phyloP scores from a whole-genome alignment of 805 yeast genomes.

The Isabelozyma rhagii region DNA sequence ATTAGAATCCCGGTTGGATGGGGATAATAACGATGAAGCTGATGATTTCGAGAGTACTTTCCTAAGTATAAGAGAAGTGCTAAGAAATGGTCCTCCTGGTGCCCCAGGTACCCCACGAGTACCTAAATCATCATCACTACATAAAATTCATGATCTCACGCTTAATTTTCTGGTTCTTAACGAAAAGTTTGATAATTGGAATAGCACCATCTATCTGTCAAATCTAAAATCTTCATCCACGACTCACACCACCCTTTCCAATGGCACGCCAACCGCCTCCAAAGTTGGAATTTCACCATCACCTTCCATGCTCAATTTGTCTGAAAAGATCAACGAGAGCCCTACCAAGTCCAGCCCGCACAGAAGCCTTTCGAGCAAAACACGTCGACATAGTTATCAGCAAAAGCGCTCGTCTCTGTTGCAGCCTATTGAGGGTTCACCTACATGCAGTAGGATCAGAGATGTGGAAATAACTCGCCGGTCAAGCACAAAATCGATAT shows the following conservation, averaged over 20 bases:
- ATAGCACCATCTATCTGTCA: conserved; percentile 3
- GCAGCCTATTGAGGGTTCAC: conserved; percentile 5
- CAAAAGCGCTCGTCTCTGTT: not conserved
- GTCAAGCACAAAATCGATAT: not conserved
- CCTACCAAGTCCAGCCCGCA: not conserved
- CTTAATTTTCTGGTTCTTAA: conserved; percentile 12
- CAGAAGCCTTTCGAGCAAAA: not conserved
- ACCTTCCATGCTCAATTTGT: conserved; percentile 6
- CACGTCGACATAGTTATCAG: not conserved
- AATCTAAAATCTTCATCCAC: not conserved
- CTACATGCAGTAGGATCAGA: not conserved
- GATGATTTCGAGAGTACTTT: conserved; percentile 15
- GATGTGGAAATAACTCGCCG: not conserved
- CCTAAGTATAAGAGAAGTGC: conserved; percentile 22
- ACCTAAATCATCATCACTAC: conserved; percentile 26
- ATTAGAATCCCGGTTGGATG: not conserved
- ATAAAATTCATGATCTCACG: conserved; percentile 28
- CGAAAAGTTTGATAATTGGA: conserved; percentile 5
- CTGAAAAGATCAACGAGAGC: conserved; percentile 1
- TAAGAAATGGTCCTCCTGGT: conserved; percentile 23
- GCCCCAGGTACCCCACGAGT: conserved; percentile 1
- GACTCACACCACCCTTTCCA: not conserved
- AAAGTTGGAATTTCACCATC: conserved; percentile 3
- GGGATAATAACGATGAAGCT: not conserved
- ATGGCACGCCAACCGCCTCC: not conserved